phyloP scores from a whole-genome alignment of 163 green algal species.

The Chloromonas sp. region DNA sequence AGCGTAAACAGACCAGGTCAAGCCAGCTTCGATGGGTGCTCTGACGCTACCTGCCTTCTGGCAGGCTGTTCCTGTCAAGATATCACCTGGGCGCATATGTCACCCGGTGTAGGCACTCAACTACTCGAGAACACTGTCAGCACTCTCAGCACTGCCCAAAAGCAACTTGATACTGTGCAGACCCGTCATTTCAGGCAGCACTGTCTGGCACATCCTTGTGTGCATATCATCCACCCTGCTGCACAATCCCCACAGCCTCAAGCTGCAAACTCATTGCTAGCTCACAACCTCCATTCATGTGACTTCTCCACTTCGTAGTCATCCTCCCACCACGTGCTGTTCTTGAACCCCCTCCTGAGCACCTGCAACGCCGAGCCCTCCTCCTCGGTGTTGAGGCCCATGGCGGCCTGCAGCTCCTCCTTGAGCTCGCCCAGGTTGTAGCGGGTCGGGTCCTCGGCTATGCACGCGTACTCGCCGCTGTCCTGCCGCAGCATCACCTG shows the following conservation, averaged over 20 bases:
- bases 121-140: too few species aligned
- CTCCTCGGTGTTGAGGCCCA: conserved; percentile 88
- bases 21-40: too few species aligned
- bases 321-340: conserved; percentile 90
- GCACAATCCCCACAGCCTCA: neutral
- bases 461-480: conserved; percentile 82
- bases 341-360: conserved; percentile 84
- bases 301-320: conserved; percentile 65
- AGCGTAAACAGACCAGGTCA: too few species aligned
- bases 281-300: conserved; percentile 64
- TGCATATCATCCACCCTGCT: too few species aligned
- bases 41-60: too few species aligned
- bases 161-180: too few species aligned
- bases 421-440: conserved; percentile 84
- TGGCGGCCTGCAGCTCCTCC: conserved; percentile 83
- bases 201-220: too few species aligned
- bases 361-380: conserved; percentile 36
- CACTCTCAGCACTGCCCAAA: too few species aligned
- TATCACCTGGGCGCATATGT: too few species aligned
- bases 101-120: too few species aligned
- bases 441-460: conserved; percentile 70
- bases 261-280: neutral
- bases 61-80: too few species aligned
- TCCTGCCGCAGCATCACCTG: conserved; percentile 90
- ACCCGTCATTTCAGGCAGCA: too few species aligned